phyloP scores from a whole-genome alignment of 257 asterid genomes.

The Nicotiana noctiflora region DNA sequence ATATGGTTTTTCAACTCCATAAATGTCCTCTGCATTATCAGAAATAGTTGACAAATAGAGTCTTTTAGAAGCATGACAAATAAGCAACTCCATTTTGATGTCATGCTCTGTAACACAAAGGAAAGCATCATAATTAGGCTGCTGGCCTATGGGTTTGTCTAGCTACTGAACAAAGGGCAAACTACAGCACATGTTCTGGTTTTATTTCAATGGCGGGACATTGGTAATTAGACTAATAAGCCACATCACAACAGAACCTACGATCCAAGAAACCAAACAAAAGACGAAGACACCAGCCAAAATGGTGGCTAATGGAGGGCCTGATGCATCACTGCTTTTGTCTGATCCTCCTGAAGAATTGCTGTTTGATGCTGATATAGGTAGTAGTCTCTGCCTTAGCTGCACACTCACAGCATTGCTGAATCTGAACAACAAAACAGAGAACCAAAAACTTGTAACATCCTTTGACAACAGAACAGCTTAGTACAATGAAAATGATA shows the following conservation, averaged over 20 bases:
- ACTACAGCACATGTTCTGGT: neutral
- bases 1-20: neutral
- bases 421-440: conserved; percentile 28
- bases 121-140: neutral
- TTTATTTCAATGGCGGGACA: neutral
- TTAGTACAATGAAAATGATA: neutral
- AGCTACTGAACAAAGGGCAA: neutral
- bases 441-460: neutral
- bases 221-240: conserved; percentile 37
- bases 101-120: neutral
- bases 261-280: conserved; percentile 30
- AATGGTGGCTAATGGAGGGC: conserved; percentile 73
- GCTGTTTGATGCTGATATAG: conserved; percentile 34
- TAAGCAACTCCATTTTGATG: neutral
- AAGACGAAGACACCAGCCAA: conserved; percentile 67
- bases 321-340: conserved; percentile 25
- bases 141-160: neutral
- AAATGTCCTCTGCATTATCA: neutral
- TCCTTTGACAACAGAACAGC: neutral
- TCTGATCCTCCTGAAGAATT: conserved; percentile 40
- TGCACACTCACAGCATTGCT: conserved; percentile 18
- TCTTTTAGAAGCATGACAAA: neutral
- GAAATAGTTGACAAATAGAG: neutral
- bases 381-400: conserved; percentile 20
- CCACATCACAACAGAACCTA: conserved; percentile 53